phyloP scores from a whole-genome alignment of 179 eudicot species.

The Pouteria campechiana region DNA sequence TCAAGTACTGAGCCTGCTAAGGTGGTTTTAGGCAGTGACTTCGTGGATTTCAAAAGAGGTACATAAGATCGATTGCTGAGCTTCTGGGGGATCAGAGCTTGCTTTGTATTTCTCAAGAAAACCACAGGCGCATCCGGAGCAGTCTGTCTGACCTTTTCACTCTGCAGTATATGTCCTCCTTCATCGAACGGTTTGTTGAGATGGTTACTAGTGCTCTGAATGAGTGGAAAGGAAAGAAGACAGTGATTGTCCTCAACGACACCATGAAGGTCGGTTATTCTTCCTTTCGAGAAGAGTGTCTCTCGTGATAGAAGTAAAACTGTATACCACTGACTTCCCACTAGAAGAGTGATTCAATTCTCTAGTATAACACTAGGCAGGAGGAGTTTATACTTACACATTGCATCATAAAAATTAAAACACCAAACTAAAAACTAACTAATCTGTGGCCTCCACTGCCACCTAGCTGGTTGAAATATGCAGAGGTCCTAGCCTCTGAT shows the following conservation, averaged over 20 bases:
- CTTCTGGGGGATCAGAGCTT: slow-evolving; percentile 14
- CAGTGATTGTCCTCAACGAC: slow-evolving; percentile 7
- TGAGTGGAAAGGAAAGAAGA: slow-evolving; percentile 6
- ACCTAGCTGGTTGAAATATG: too few species aligned
- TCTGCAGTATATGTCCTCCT: not conserved
- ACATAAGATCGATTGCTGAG: slow-evolving; percentile 17
- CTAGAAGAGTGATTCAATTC: too few species aligned
- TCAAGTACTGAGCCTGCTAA: slow-evolving; percentile 20
- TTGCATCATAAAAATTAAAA: too few species aligned
- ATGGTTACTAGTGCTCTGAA: slow-evolving; percentile 1
- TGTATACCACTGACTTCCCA: too few species aligned
- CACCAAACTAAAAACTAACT: too few species aligned
- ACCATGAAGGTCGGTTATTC: slow-evolving; percentile 3
- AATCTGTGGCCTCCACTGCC: too few species aligned
- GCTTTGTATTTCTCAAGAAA: slow-evolving; percentile 9
- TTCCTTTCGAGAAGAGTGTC: not conserved
- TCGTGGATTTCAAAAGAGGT: slow-evolving; percentile 12
- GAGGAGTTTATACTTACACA: too few species aligned
- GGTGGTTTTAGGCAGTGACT: slow-evolving; percentile 8
- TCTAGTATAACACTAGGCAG: too few species aligned
- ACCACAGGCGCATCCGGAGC: slow-evolving; percentile 11
- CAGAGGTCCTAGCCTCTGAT: too few species aligned
- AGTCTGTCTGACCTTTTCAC: slow-evolving; percentile 13
- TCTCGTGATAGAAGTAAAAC: too few species aligned
- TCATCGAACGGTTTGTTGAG: slow-evolving; percentile 12